Base-by-base conservation (phyloP, 495 filamentous ascomycete genomes). In the Cudoniella acicularis region DNA sequence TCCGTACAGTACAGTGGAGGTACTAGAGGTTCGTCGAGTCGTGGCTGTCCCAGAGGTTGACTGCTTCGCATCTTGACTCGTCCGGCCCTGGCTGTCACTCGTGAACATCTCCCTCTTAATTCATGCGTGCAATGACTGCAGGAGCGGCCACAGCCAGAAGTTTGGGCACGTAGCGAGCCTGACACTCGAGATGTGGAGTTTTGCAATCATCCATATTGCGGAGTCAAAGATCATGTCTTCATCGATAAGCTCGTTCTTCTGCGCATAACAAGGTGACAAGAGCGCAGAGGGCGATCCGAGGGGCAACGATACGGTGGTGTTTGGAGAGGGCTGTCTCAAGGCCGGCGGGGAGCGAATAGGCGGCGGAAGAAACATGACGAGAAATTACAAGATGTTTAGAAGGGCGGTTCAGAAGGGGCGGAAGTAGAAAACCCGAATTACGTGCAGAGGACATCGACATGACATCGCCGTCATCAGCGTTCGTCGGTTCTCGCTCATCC, bases 351-450 rank as follows among this genome's bases (percentile, higher is more conserved):
- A 13, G 43, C 46, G 18, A 51, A 55, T 41, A 24, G 59, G 50
- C 56, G 52, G 52, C 23, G 9, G 23, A 30, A 64, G 62, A 64
- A 64, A 64, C 62, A 27, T 20, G n/a, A n/a, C 49, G 24, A 23
- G 57, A 60, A 26, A 64, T 60, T 60, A 48, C 52, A 17, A 13
- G 2, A 1, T 41, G 47, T 51, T 63, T 50, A 55, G 56, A 63
- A n/a, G n/a, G n/a, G n/a, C n/a, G n/a, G n/a, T n/a, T n/a, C n/a
- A n/a, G n/a, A n/a, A 63, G 60, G 54, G 49, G 48, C 23, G 10
- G 20, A 36, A 36, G 30, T 6, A 36, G 30, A 36, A 36, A 36
- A 36, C 20, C 10, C 48, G 10, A 20, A 50, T 50, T 50, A 25
- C 48, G 48, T 26, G 48, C 48, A 50, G 48, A 50, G 48, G 8